Conservation (phyloP, 805 yeast species). For the Metschnikowia noctiluminum region DNA sequence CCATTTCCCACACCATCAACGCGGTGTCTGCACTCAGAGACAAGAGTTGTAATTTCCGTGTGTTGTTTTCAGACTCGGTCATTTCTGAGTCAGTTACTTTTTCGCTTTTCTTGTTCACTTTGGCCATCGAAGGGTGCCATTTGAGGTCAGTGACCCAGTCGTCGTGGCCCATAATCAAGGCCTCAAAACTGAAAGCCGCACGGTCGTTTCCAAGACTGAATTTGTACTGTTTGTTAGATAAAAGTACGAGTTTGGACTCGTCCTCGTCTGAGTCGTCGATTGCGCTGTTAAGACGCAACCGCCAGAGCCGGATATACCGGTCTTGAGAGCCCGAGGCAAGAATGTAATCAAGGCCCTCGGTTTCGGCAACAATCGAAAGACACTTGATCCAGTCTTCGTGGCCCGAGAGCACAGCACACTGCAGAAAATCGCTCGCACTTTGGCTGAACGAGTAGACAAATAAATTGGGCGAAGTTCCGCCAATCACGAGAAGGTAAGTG, state of each 20-base stretch:
- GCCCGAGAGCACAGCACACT: slow-evolving; percentile 64
- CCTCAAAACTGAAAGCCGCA: slow-evolving; percentile 77
- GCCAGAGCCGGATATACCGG: slow-evolving; percentile 88
- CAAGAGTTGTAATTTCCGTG: slow-evolving; percentile 49
- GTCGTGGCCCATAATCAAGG: slow-evolving; percentile 95
- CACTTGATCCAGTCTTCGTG: slow-evolving; percentile 97
- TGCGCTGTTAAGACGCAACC: slow-evolving; percentile 52
- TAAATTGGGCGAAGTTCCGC: slow-evolving; percentile 61
- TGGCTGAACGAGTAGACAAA: slow-evolving; percentile 50
- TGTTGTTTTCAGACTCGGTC: too few relatives aligned
- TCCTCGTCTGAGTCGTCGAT: slow-evolving; percentile 60
- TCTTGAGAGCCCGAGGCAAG: slow-evolving; percentile 94
- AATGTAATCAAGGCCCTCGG: slow-evolving; percentile 49
- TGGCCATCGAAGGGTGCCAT: slow-evolving; percentile 61
- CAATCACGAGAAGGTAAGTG: slow-evolving; percentile 56
- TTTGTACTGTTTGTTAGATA: slow-evolving; percentile 71
- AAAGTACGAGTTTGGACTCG: slow-evolving; percentile 45
- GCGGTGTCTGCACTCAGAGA: slow-evolving; percentile 94
- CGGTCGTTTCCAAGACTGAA: slow-evolving; percentile 37
- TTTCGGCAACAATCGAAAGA: slow-evolving; percentile 53
- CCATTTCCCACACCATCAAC: slow-evolving; percentile 92
- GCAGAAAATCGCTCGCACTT: slow-evolving; percentile 20
- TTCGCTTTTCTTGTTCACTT: neutral
- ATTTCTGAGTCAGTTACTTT: slow-evolving; percentile 17
- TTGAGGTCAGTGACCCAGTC: slow-evolving; percentile 88